These are phyloP conservation scores for Cytospora schulzeri DNA, from an alignment of 2,329 filamentous ascomycete genomes.

Conservation along the genomic window DNA sequence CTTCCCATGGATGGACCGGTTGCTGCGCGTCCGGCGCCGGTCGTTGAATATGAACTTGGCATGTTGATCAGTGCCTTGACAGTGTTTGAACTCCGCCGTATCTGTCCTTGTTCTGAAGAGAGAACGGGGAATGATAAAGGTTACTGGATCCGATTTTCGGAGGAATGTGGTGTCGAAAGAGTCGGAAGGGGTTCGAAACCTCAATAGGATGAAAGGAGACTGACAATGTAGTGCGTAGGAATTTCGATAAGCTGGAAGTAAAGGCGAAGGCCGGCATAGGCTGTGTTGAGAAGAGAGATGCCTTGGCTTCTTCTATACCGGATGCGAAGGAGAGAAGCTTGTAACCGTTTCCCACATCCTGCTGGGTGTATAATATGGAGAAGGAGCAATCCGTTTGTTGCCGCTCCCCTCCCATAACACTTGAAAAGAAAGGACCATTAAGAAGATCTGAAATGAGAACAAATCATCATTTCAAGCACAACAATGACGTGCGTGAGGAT, in stretches of 20 bases:
- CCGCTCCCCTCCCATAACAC: too few species aligned
- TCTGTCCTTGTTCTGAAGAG: neutral
- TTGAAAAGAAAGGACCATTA: too few species aligned
- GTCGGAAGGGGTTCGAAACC: neutral
- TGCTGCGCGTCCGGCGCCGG: neutral
- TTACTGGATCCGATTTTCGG: neutral
- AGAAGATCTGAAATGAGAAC: too few species aligned
- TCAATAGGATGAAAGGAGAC: neutral
- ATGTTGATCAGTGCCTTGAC: neutral
- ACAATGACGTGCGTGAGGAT: neutral
- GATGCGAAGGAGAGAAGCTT: neutral
- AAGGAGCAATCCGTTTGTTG: too few species aligned
- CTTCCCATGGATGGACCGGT: neutral
- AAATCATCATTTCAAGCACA: constrained; percentile 8
- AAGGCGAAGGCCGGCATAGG: neutral
- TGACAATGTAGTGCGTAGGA: neutral
- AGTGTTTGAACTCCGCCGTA: neutral
- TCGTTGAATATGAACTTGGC: neutral
- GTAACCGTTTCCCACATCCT: neutral
- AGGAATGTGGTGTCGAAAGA: neutral
- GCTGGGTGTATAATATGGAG: neutral
- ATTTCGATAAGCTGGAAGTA: neutral
- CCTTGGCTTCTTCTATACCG: neutral
- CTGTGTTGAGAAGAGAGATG: neutral
- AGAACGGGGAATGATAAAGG: neutral